Base-by-base conservation (phyloP, 345 rosid genomes). In the Citrus trifoliata region DNA sequence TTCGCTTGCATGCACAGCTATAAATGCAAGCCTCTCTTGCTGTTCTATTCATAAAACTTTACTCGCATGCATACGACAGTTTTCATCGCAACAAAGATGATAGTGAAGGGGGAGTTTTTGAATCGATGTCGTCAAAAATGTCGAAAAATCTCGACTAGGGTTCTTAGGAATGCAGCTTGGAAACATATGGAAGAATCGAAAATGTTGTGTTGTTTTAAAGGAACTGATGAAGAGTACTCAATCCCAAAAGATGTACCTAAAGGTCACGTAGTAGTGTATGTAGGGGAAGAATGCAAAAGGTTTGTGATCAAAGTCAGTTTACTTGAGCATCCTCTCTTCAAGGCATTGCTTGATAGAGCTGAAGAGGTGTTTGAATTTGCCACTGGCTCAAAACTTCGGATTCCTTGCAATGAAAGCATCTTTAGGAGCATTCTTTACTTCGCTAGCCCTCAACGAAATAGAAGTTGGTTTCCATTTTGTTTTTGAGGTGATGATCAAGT, bases 261-360 rank as follows among this genome's bases (percentile, higher is more conserved):
- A 74, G 89, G 88, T 51, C 86, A 85, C 46, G 7, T 83, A 33
- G 89, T 78, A 7, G 84, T 85, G 3, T 85, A 85, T 4, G 89
- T 80, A 5, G 87, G 89, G 21, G 81, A 86, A 69, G 82, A 83
- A 14, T 71, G 80, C 70, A 81, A 73, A 63, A 86, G 86, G 71
- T 88, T 71, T 74, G 80, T 88, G 4, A 80, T 88, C 64, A 67
- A 75, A 27, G 19, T 82, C 35, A 40, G 56, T 13, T n/a, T 79
- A 56, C 83, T 86, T 5, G 22, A 80, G 22, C 85, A 86, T 75
- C 87, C 87, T 27, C 81, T 82, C 53, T 79, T 88, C 70, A 76
- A 27, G 59, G 72, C 79, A 21, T 37, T 88, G 62, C 88, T 88
- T 59, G 85, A 84, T 77, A 80, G 65, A 1, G 83, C 88, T 1